A percentile compares a stretch with the other conserved stretches of the same genome.
Conservation (phyloP, 2,329 filamentous ascomycete species). For the Fusarium sp. region DNA sequence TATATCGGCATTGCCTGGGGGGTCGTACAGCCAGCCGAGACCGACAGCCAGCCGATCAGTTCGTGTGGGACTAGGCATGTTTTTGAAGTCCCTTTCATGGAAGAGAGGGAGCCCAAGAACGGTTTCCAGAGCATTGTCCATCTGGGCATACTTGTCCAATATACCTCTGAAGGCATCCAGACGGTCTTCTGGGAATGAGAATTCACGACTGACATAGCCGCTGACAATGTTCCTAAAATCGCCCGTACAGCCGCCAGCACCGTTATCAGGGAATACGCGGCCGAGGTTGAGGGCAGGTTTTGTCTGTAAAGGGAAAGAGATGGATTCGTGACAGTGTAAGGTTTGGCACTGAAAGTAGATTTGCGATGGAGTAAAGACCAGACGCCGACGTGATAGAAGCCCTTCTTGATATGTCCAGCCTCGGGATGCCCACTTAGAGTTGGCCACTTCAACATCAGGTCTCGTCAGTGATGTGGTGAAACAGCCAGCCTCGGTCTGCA, state of each 20-base stretch:
- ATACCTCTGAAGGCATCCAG: slow-evolving; percentile 49
- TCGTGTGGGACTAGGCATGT: slow-evolving; percentile 40
- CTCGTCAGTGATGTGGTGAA: slow-evolving; percentile 50
- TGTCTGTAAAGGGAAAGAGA: slow-evolving; percentile 46
- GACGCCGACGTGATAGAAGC: slow-evolving; percentile 47
- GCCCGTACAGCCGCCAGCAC: slow-evolving; percentile 35
- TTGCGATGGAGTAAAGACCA: slow-evolving; percentile 51
- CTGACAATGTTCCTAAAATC: slow-evolving; percentile 44
- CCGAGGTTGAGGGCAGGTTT: slow-evolving; percentile 45
- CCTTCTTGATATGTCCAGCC: slow-evolving; percentile 52
- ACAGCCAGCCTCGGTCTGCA: slow-evolving; percentile 45
- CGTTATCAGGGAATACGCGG: slow-evolving; percentile 45
- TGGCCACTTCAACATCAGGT: slow-evolving; percentile 48
- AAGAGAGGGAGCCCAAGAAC: slow-evolving; percentile 50
- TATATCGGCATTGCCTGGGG: slow-evolving; percentile 28
- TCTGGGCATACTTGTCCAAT: slow-evolving; percentile 42
- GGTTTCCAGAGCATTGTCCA: slow-evolving; percentile 42
- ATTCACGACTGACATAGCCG: slow-evolving; percentile 45
- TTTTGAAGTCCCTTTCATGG: slow-evolving; percentile 45
- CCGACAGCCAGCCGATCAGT: slow-evolving; percentile 49
- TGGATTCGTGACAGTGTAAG: slow-evolving; percentile 51
- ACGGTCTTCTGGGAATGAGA: slow-evolving; percentile 42
- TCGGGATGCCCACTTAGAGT: slow-evolving; percentile 48
- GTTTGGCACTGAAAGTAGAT: slow-evolving; percentile 51
- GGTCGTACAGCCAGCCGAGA: slow-evolving; percentile 48